A percentile compares a stretch with the other conserved stretches of the same genome.
Conservation (phyloP, 2,329 filamentous ascomycete genomes). For the Pseudogymnoascus sp. region DNA sequence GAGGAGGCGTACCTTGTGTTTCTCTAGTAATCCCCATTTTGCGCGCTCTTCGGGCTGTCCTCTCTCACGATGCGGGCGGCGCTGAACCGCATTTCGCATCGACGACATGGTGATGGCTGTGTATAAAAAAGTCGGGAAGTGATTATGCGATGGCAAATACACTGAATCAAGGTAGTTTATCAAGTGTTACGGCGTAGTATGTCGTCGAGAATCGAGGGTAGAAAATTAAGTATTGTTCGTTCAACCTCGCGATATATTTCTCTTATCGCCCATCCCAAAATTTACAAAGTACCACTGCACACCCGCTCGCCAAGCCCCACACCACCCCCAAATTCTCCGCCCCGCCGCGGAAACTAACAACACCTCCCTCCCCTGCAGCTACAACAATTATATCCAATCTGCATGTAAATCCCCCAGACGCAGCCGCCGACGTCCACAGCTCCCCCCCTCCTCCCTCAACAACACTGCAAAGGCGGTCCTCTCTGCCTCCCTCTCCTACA, state of each 20-base stretch:
- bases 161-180: neutral
- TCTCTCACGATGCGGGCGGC: slow-evolving; percentile 83
- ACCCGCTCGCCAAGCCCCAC: neutral
- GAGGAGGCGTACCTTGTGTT: slow-evolving; percentile 63
- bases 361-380: neutral
- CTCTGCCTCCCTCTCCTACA: neutral
- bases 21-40: slow-evolving; percentile 87
- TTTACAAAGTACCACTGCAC: neutral
- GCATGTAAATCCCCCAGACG: slow-evolving; percentile 1
- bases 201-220: neutral
- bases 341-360: slow-evolving; percentile 1
- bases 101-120: slow-evolving; percentile 41
- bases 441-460: neutral
- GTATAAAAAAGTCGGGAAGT: neutral
- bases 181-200: neutral
- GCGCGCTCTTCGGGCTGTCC: slow-evolving; percentile 76
- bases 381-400: slow-evolving; percentile 1
- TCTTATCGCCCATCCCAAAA: slow-evolving; percentile 6
- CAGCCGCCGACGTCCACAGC: too few species aligned
- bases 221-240: neutral
- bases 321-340: neutral
- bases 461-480: neutral
- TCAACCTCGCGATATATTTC: slow-evolving; percentile 7
- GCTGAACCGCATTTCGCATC: slow-evolving; percentile 58
- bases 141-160: neutral